Percentiles rank a stretch among this genome's conserved stretches.
These are phyloP conservation scores for Saposhnikovia divaricata DNA, from an alignment of 129 eudicot species.

Conservation along the genomic window DNA sequence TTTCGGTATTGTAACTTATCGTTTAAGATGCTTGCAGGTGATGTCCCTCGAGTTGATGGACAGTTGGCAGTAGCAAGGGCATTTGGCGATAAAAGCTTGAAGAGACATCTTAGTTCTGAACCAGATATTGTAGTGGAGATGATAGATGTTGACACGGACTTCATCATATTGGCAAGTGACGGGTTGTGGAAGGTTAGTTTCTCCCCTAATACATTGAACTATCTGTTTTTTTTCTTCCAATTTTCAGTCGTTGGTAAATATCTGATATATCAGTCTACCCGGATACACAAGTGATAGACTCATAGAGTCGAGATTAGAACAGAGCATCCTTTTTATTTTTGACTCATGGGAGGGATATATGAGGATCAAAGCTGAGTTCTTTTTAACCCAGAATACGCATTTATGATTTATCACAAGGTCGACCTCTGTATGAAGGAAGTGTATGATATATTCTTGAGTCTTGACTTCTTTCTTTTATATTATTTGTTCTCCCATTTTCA, in stretches of 20 bases:
- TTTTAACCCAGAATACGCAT: not conserved
- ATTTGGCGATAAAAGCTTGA: conserved; percentile 95
- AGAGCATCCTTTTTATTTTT: too few relatives aligned
- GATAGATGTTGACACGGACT: conserved; percentile 55
- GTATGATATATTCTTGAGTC: not conserved
- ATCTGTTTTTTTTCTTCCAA: not conserved
- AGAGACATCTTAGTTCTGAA: conserved; percentile 89
- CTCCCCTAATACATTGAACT: not conserved
- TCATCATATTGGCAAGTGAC: conserved; percentile 81
- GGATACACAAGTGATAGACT: too few relatives aligned
- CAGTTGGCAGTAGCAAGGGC: conserved; percentile 97
- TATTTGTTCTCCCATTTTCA: not conserved
- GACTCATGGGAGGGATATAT: not conserved
- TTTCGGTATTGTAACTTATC: not conserved
- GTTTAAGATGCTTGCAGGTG: conserved; percentile 39
- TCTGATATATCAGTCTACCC: not conserved
- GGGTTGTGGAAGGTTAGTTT: conserved; percentile 80
- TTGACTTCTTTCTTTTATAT: not conserved
- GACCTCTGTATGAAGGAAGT: not conserved
- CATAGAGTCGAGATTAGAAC: too few relatives aligned
- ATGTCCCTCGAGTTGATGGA: conserved; percentile 95
- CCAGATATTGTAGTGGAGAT: conserved; percentile 51
- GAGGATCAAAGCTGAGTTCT: not conserved
- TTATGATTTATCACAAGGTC: not conserved
- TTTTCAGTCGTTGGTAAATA: not conserved